Evolutionary conservation across 2,329 filamentous ascomycete species (phyloP), one percentile per base, ranked within the genome.

Genomic region (Polychaeton citri): DNA sequence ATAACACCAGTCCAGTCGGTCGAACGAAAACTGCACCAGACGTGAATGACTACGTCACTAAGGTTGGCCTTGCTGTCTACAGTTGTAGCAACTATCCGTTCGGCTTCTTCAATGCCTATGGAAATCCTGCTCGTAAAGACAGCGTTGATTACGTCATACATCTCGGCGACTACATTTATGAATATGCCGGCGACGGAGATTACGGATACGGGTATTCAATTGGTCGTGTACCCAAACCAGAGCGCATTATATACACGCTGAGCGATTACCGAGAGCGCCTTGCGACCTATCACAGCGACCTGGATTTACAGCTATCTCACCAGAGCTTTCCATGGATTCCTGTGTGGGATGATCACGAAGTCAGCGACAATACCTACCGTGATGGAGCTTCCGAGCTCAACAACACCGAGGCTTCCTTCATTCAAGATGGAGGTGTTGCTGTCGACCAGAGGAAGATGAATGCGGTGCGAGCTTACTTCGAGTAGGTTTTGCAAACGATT

Each of bases 381-480:
- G 76, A 76, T 47, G 78, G 78, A 1, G 69, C 66, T 6, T 66
- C 69, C 2, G 62, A 64, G 3, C 57, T 79, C 17, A 77, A 76
- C 53, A 82, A 82, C 53, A 79, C 72, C 7, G 76, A 80, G 47
- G 66, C 71, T 6, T 78, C 73, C 0, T 83, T 81, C 57, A 50
- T 73, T 19, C 62, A 68, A 33, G 66, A 72, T 38, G 60, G 60
- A 9, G 60, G 61, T 36, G 66, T 82, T n/a, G 72, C 68, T 20
- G 72, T 81, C n/a, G 78, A 82, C 44, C 73, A 79, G 51, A 69
- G 78, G 43, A 83, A 82, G 61, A 75, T 80, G 65, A 80, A 82
- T 36, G 79, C 77, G 2, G 77, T 83, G 2, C 65, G 79, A 24
- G 76, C 78, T 2, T 79, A 79, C 48, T 80, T 79, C 40, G 76